These are phyloP conservation scores for Rubia balearica DNA, from an alignment of 305 asterid genomes.

Conservation along the genomic window DNA sequence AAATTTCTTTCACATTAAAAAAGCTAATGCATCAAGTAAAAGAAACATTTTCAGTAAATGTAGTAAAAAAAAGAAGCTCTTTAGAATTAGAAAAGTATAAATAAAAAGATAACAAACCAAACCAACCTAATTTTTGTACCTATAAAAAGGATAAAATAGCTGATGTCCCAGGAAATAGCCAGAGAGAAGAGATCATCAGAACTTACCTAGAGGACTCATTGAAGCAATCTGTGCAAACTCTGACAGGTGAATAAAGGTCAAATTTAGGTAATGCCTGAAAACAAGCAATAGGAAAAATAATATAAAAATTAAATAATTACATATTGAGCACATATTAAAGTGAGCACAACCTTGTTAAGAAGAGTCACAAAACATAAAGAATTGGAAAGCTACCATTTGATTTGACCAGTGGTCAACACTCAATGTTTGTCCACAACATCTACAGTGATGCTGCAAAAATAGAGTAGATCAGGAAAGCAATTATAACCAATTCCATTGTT, in stretches of 20 bases:
- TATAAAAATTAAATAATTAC: background rate
- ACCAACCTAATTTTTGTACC: background rate
- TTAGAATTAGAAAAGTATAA: background rate
- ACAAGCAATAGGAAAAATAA: slow-evolving; percentile 15
- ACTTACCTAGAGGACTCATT: slow-evolving; percentile 75
- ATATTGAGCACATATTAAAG: background rate
- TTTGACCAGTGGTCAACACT: slow-evolving; percentile 80
- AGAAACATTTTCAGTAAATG: background rate
- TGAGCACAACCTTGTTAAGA: background rate
- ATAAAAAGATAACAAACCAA: background rate
- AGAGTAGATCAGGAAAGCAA: slow-evolving; percentile 18
- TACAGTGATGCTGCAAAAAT: slow-evolving; percentile 76
- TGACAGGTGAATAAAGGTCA: slow-evolving; percentile 67
- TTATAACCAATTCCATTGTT: slow-evolving; percentile 2
- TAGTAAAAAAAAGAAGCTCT: slow-evolving; percentile 5
- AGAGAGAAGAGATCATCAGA: slow-evolving; percentile 15
- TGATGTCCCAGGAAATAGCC: slow-evolving; percentile 12
- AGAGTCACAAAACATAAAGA: background rate
- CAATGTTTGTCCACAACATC: slow-evolving; percentile 89
- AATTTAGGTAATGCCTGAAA: slow-evolving; percentile 85
- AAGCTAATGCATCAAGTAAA: background rate
- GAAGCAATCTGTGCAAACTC: slow-evolving; percentile 89
- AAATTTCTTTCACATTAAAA: background rate
- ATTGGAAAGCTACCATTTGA: slow-evolving; percentile 51
- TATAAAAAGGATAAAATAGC: background rate